Percentiles rank a stretch among this genome's conserved stretches.
Conservation (phyloP, 345 rosid genomes). For the Mangifera indica region DNA sequence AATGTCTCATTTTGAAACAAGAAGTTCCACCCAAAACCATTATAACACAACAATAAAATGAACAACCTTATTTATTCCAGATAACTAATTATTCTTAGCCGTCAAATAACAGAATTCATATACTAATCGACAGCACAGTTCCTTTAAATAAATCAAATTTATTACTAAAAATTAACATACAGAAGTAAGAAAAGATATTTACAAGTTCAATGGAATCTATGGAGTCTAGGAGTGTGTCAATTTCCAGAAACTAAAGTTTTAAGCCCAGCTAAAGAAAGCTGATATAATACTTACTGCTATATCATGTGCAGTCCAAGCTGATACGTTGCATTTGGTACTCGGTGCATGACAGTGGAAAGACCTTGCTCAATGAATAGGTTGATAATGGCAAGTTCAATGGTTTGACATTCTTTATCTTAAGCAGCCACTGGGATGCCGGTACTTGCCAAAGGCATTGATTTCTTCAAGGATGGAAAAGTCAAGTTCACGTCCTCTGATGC, state of each 20-base stretch:
- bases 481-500: conserved; percentile 37
- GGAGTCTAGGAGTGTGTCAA: conserved; percentile 6
- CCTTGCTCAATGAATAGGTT: not conserved
- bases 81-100: not conserved
- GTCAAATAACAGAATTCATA: not conserved
- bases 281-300: conserved; percentile 36
- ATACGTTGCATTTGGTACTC: conserved; percentile 15
- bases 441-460: conserved; percentile 30
- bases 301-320: conserved; percentile 26
- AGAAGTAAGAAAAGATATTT: not conserved
- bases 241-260: conserved; percentile 13
- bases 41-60: not conserved
- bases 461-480: conserved; percentile 36
- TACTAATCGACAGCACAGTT: not conserved
- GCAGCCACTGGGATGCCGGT: conserved; percentile 55
- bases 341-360: conserved; percentile 11
- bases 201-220: conserved; percentile 1
- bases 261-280: conserved; percentile 1
- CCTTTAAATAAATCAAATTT: not conserved
- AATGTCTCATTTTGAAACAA: not conserved
- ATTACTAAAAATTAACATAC: not conserved
- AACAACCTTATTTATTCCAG: not conserved
- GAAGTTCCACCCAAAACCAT: not conserved
- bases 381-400: conserved; percentile 6
- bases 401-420: conserved; percentile 29